These are phyloP conservation scores for Mrakia frigida DNA, from an alignment of 768 basidiomycete genomes.

Conservation along the genomic window DNA sequence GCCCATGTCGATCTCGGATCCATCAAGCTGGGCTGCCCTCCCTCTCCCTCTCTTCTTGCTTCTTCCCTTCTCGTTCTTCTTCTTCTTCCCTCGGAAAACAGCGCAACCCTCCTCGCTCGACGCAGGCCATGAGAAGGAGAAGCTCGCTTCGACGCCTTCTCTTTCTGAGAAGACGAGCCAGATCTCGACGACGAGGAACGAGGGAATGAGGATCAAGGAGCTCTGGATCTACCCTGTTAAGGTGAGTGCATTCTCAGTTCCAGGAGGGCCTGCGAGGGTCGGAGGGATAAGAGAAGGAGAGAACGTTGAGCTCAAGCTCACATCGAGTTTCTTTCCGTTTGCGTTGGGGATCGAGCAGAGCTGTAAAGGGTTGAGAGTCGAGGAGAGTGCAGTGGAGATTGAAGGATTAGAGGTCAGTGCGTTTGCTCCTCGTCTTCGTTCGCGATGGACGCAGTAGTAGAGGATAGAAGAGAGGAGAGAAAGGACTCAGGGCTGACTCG, in stretches of 20 bases:
- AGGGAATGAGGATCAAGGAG: slow-evolving; percentile 3
- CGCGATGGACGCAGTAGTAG: background rate
- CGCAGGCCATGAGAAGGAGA: background rate
- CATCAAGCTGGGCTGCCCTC: background rate
- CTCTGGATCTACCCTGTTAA: slow-evolving; percentile 26
- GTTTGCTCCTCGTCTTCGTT: background rate
- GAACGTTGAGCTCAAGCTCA: background rate
- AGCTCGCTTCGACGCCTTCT: background rate
- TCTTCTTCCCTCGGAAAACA: background rate
- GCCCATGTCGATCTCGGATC: background rate
- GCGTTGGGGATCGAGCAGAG: slow-evolving; percentile 7
- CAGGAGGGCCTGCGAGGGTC: too few relatives aligned
- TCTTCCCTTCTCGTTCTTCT: background rate
- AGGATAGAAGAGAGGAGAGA: background rate
- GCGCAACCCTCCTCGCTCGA: background rate
- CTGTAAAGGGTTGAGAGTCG: slow-evolving; percentile 19
- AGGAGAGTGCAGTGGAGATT: background rate
- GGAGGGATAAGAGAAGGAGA: too few relatives aligned
- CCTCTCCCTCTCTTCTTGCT: background rate
- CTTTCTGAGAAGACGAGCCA: background rate
- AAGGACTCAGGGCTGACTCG: background rate
- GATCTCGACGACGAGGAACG: background rate
- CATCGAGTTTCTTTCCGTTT: background rate
- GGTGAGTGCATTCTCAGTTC: background rate
- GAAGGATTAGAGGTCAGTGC: slow-evolving; percentile 17